These are phyloP conservation scores for Pleomassaria siparia DNA, from an alignment of 2,329 filamentous ascomycete species.

Conservation along the genomic window DNA sequence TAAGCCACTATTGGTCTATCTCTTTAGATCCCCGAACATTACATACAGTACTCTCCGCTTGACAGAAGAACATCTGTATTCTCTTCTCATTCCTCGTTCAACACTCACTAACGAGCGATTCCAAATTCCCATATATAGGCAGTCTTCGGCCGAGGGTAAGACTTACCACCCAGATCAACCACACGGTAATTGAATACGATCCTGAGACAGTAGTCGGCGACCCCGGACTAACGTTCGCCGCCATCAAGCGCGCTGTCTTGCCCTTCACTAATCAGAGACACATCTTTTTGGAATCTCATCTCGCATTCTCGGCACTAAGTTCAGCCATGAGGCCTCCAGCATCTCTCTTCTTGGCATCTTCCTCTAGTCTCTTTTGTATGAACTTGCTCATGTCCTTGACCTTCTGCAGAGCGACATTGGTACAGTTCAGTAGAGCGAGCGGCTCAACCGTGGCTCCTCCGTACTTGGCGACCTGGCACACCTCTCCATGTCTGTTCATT, in stretches of 20 bases:
- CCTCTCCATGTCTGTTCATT: slow-evolving; percentile 84
- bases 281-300: slow-evolving; percentile 49
- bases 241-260: neutral
- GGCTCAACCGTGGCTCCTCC: slow-evolving; percentile 84
- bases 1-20: slow-evolving; percentile 8
- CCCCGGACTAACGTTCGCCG: neutral
- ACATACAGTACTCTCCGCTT: no score
- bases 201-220: neutral
- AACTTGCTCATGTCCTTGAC: slow-evolving; percentile 77
- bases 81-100: neutral
- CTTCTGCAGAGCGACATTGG: slow-evolving; percentile 72
- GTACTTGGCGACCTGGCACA: slow-evolving; percentile 89
- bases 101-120: neutral
- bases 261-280: neutral
- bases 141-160: neutral
- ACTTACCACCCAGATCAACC: neutral
- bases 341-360: slow-evolving; percentile 77
- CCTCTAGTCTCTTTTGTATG: slow-evolving; percentile 71
- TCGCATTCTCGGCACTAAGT: slow-evolving; percentile 81
- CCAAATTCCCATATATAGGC: neutral
- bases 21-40: neutral
- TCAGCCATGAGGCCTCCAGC: slow-evolving; percentile 78
- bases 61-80: neutral
- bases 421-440: slow-evolving; percentile 73
- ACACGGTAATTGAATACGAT: neutral